Conservation (phyloP, 495 filamentous ascomycete genomes). For the Pyrenopolyporus hunteri region DNA sequence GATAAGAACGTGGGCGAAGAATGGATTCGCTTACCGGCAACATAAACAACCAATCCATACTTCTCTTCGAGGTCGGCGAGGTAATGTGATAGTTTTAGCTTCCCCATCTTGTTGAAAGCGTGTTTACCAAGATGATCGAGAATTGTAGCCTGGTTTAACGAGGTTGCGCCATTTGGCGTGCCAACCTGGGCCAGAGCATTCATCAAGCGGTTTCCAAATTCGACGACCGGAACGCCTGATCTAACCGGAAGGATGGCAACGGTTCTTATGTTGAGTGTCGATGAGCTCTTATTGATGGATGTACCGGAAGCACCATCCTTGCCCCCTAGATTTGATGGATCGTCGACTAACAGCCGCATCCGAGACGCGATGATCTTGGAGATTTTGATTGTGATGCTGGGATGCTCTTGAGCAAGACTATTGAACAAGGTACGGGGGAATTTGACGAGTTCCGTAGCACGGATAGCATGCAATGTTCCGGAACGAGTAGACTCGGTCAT, state of each 20-base stretch:
- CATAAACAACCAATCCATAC: conserved; percentile 92
- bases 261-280: conserved; percentile 89
- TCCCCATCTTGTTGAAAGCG: conserved; percentile 96
- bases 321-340: conserved; percentile 60
- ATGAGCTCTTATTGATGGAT: conserved; percentile 71
- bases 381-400: conserved; percentile 97
- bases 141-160: conserved; percentile 91
- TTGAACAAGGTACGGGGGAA: conserved; percentile 97
- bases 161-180: conserved; percentile 85
- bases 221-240: conserved; percentile 88
- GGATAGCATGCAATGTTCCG: conserved; percentile 91
- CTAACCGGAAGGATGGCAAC: conserved; percentile 92
- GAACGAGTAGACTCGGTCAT: conserved; percentile 91
- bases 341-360: conserved; percentile 88
- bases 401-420: conserved; percentile 94
- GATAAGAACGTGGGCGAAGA: neutral
- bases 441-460: conserved; percentile 94
- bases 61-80: conserved; percentile 97
- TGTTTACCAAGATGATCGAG: conserved; percentile 92
- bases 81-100: conserved; percentile 94
- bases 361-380: conserved; percentile 97
- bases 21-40: conserved; percentile 68
- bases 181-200: conserved; percentile 88
- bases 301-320: conserved; percentile 59
- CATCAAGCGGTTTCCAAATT: conserved; percentile 90